phyloP scores from a whole-genome alignment of 257 asterid species.

The Fraxinus americana region DNA sequence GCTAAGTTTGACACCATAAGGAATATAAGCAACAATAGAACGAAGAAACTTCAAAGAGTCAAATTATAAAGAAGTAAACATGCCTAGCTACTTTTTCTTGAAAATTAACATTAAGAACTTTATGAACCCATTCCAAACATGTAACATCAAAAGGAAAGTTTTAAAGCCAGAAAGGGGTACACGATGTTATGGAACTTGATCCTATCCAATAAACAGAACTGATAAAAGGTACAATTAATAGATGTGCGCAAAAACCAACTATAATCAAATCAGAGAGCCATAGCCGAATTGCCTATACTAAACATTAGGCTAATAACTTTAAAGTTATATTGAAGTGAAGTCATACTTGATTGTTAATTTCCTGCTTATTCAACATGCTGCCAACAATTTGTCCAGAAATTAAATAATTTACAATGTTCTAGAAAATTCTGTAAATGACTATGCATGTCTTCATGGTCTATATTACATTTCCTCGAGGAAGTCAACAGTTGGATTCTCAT shows the following conservation, averaged over 20 bases:
- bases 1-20: slow-evolving; percentile 8
- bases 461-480: slow-evolving; percentile 14
- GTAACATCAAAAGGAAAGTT: slow-evolving; percentile 16
- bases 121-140: slow-evolving; percentile 13
- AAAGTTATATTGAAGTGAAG: too few species aligned
- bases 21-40: not conserved
- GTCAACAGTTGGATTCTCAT: slow-evolving; percentile 18
- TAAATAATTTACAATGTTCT: slow-evolving; percentile 15
- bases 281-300: too few species aligned
- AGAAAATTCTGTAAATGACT: not conserved
- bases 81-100: not conserved
- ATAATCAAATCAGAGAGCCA: too few species aligned
- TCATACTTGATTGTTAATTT: slow-evolving; percentile 16
- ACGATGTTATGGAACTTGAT: not conserved
- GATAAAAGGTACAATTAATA: not conserved
- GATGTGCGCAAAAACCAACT: not conserved
- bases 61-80: not conserved
- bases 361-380: slow-evolving; percentile 14
- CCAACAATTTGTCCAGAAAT: slow-evolving; percentile 11
- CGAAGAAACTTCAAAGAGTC: not conserved
- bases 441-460: slow-evolving; percentile 18
- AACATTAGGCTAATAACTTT: too few species aligned
- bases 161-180: slow-evolving; percentile 6
- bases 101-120: not conserved
- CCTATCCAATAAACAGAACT: slow-evolving; percentile 14